These are phyloP conservation scores for Candida golubevii DNA, from an alignment of 805 yeast species.

Conservation along the genomic window DNA sequence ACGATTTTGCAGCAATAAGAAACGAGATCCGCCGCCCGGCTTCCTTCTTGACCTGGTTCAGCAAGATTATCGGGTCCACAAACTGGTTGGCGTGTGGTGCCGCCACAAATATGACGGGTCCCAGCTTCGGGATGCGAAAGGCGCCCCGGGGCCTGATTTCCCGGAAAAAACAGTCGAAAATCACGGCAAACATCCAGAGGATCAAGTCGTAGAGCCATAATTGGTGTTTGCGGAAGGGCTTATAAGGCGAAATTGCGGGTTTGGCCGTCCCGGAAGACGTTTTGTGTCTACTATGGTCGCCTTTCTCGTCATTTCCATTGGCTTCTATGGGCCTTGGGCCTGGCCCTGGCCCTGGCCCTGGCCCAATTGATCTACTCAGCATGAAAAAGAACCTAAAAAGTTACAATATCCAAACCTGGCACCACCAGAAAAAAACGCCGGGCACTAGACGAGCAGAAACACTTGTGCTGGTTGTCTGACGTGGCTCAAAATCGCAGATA, in stretches of 20 bases:
- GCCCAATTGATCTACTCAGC: too few relatives aligned
- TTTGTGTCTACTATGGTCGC: too few relatives aligned
- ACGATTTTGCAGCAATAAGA: conserved; percentile 79
- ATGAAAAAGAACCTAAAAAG: too few relatives aligned
- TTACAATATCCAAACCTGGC: too few relatives aligned
- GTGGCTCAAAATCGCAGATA: too few relatives aligned
- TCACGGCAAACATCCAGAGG: conserved; percentile 44
- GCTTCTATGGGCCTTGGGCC: too few relatives aligned
- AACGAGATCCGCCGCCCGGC: conserved; percentile 71
- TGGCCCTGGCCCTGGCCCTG: too few relatives aligned
- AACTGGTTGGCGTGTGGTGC: conserved; percentile 98
- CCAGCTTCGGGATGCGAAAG: conserved; percentile 59
- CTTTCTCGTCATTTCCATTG: too few relatives aligned
- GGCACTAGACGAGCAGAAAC: too few relatives aligned
- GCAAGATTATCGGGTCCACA: conserved; percentile 73
- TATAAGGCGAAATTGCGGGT: conserved; percentile 5
- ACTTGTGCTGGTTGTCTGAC: too few relatives aligned
- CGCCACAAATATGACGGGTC: conserved; percentile 88
- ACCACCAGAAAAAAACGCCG: too few relatives aligned
- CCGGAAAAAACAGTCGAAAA: conserved; percentile 72
- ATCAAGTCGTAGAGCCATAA: conserved; percentile 44
- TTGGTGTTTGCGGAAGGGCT: conserved; percentile 13
- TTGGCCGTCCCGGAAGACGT: too few relatives aligned
- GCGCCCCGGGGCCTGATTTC: conserved; percentile 90
- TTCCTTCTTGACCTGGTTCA: conserved; percentile 71